Conservation (phyloP, 805 yeast genomes). For the Nakazawaea ambrosiae region DNA sequence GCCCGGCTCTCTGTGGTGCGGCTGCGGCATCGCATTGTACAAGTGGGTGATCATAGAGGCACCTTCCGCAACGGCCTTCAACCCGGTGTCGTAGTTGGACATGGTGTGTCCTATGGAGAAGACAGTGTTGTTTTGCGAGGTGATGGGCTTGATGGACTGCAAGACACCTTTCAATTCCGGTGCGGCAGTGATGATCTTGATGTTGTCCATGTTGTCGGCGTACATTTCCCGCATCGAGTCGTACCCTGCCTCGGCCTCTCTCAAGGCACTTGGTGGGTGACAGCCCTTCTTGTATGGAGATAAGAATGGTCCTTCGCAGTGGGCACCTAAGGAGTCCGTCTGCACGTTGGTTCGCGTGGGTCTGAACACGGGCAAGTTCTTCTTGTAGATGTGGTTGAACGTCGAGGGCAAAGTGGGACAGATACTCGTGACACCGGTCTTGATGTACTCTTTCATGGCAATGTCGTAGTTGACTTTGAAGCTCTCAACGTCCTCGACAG, state of each 20-base stretch:
- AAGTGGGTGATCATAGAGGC: conserved; percentile 56
- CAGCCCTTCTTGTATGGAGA: conserved; percentile 42
- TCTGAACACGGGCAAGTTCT: conserved; percentile 37
- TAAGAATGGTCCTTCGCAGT: conserved; percentile 54
- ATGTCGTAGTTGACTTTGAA: conserved; percentile 32
- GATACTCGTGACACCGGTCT: conserved; percentile 46
- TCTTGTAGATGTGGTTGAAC: conserved; percentile 39
- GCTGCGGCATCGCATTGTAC: conserved; percentile 55
- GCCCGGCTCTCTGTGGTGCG: conserved; percentile 54
- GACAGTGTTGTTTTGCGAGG: conserved; percentile 22
- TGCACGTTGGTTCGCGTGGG: conserved; percentile 24
- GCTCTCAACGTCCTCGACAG: conserved; percentile 23
- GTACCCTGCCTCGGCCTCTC: conserved; percentile 27
- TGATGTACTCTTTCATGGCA: conserved; percentile 37
- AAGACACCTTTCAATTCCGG: conserved; percentile 42
- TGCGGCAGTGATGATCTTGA: conserved; percentile 39
- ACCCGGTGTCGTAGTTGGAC: conserved; percentile 25
- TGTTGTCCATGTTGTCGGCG: conserved; percentile 27
- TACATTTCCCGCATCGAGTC: conserved; percentile 27
- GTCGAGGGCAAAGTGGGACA: conserved; percentile 55
- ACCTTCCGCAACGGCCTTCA: conserved; percentile 41
- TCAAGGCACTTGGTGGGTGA: conserved; percentile 40
- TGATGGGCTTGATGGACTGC: conserved; percentile 29
- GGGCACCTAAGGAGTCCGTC: conserved; percentile 49
- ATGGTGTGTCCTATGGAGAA: conserved; percentile 44